Conservation (phyloP, 331 rosid genomes). For the Phaseolus coccineus region DNA sequence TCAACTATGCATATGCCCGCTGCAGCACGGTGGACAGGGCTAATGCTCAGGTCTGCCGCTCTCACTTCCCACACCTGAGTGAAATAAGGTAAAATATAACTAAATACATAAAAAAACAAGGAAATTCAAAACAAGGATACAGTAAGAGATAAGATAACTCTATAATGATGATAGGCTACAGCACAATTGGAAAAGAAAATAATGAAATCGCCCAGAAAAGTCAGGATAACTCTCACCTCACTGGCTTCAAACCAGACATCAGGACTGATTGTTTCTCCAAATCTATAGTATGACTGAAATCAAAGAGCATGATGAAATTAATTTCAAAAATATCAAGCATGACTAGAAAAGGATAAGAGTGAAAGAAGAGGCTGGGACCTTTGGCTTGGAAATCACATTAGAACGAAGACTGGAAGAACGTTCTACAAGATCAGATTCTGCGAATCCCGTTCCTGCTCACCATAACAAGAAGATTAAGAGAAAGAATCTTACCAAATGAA, state of each 20-base stretch:
- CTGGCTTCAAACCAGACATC: conserved; percentile 95
- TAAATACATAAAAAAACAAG: not conserved
- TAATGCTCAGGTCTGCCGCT: conserved; percentile 95
- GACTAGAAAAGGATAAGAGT: not conserved
- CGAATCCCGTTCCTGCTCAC: conserved; percentile 81
- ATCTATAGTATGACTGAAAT: conserved; percentile 78
- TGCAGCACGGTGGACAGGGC: conserved; percentile 96
- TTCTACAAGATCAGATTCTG: conserved; percentile 76
- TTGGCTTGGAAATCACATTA: conserved; percentile 80
- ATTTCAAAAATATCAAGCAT: conserved; percentile 17
- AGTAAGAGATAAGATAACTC: conserved; percentile 15
- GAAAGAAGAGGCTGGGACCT: conserved; percentile 57
- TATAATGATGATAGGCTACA: not conserved
- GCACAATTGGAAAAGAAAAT: conserved; percentile 3
- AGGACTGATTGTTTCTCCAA: conserved; percentile 72
- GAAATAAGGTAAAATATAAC: conserved; percentile 22
- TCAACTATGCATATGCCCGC: conserved; percentile 53
- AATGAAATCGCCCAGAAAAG: conserved; percentile 24
- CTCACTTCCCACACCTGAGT: conserved; percentile 96
- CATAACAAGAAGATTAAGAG: conserved; percentile 34
- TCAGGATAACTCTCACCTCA: conserved; percentile 58
- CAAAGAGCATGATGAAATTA: conserved; percentile 33
- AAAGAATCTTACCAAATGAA: conserved; percentile 15
- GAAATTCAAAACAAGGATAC: too few relatives aligned
- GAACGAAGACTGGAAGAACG: conserved; percentile 79